phyloP scores from a whole-genome alignment of 805 yeast species.

The Yarrowia sp. region DNA sequence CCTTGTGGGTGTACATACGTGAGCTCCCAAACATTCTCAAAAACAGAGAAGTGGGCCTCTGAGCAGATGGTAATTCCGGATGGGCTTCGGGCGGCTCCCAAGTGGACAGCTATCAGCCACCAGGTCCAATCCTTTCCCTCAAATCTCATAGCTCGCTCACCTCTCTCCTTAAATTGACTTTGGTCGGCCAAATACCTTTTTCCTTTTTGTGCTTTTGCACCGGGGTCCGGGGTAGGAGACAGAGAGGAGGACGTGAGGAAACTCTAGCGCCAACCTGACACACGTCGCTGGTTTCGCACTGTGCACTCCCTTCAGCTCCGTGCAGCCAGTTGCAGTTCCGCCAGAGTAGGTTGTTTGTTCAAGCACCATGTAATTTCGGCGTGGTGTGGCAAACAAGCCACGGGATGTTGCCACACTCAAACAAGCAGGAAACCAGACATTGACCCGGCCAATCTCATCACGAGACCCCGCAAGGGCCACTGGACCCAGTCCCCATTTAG shows the following conservation, averaged over 20 bases:
- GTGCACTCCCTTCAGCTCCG: constrained; percentile 3
- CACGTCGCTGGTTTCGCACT: constrained; percentile 31
- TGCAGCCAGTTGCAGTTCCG: constrained; percentile 14
- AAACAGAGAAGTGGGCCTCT: too few relatives aligned
- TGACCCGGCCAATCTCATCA: background rate
- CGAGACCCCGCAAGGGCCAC: background rate
- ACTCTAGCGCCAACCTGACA: constrained; percentile 32
- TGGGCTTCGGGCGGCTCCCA: too few relatives aligned
- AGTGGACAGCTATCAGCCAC: too few relatives aligned
- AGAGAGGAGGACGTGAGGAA: background rate
- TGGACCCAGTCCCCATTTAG: too few relatives aligned
- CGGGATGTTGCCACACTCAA: background rate
- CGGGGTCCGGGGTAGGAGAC: constrained; percentile 24
- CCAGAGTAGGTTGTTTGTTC: background rate
- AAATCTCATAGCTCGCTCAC: too few relatives aligned
- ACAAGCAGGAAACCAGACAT: background rate
- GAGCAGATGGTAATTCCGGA: too few relatives aligned
- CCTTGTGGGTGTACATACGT: constrained; percentile 13
- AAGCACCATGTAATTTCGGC: background rate
- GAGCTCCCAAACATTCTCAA: too few relatives aligned
- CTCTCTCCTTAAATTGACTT: background rate
- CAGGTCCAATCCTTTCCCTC: too few relatives aligned
- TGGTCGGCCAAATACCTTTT: background rate
- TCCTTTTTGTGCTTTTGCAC: constrained; percentile 9
- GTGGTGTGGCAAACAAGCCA: background rate